phyloP scores from a whole-genome alignment of 148 eudicot genomes.

The Silene conica region DNA sequence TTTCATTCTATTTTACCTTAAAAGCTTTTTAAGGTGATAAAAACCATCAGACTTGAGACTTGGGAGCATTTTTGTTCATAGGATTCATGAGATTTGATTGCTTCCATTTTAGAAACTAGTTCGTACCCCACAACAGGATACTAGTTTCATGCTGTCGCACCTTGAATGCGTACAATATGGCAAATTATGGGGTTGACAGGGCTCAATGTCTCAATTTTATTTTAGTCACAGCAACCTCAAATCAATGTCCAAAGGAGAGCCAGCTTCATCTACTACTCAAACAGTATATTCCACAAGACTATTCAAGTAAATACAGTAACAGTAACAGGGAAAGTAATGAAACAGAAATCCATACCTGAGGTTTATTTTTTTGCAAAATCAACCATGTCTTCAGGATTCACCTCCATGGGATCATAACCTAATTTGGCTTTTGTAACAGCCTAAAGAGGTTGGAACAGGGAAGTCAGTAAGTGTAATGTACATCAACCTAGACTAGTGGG shows the following conservation, averaged over 20 bases:
- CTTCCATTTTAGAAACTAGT: not conserved
- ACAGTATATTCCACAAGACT: not conserved
- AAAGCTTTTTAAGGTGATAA: not conserved
- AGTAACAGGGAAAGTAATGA: not conserved
- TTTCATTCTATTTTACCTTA: not conserved
- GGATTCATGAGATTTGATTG: not conserved
- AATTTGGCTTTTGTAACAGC: slow-evolving; percentile 95
- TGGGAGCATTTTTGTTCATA: not conserved
- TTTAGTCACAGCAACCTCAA: not conserved
- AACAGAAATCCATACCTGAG: slow-evolving; percentile 61
- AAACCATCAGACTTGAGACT: not conserved
- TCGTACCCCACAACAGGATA: not conserved
- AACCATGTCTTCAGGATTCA: slow-evolving; percentile 99
- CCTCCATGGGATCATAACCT: slow-evolving; percentile 98
- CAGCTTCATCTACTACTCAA: not conserved
- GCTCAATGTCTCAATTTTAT: not conserved
- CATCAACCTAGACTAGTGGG: slow-evolving; percentile 1
- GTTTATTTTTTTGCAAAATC: slow-evolving; percentile 84
- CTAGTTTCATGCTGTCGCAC: not conserved
- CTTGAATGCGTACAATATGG: not conserved
- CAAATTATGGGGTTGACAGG: not conserved
- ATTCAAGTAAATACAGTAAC: not conserved
- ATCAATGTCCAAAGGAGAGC: not conserved
- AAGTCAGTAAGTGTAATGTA: slow-evolving; percentile 7
- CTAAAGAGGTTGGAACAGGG: slow-evolving; percentile 30